Percentiles rank a stretch among this genome's conserved stretches.
Evolutionary conservation across 2,329 filamentous ascomycete species (phyloP).

Genomic region (Diaporthe sp.): DNA sequence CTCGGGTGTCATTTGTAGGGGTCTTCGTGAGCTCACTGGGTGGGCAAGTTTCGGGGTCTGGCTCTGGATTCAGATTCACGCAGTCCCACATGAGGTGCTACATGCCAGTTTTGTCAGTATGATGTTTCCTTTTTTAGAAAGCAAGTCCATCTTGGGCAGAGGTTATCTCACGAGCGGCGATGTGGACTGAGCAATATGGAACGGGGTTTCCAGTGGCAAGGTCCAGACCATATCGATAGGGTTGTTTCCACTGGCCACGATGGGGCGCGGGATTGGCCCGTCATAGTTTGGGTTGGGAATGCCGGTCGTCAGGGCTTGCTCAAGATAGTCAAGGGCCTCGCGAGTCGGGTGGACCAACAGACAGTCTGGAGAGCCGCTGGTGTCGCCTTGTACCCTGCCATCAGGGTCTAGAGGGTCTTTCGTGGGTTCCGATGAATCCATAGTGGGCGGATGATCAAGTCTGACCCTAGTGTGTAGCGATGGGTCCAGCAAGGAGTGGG

Average conservation of each 20-base stretch:
- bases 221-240: too few species aligned
- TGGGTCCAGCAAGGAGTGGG: background rate
- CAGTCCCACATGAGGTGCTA: background rate
- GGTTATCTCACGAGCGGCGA: background rate
- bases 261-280: background rate
- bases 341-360: background rate
- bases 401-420: background rate
- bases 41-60: too few species aligned
- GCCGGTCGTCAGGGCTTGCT: constrained; percentile 5
- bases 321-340: background rate
- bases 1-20: background rate
- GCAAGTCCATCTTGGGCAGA: too few species aligned
- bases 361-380: background rate
- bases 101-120: background rate
- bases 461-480: background rate
- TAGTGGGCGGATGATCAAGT: too few species aligned
- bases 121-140: too few species aligned
- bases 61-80: too few species aligned
- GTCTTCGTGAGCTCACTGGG: background rate
- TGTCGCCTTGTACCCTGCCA: too few species aligned
- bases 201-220: background rate
- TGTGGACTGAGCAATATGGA: too few species aligned
- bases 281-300: background rate
- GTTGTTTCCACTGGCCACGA: background rate
- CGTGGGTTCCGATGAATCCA: background rate